Percentiles rank a stretch among this genome's conserved stretches.
phyloP scores from a whole-genome alignment of 1,284 basidiomycete genomes.

The Rhodotorula sp. region DNA sequence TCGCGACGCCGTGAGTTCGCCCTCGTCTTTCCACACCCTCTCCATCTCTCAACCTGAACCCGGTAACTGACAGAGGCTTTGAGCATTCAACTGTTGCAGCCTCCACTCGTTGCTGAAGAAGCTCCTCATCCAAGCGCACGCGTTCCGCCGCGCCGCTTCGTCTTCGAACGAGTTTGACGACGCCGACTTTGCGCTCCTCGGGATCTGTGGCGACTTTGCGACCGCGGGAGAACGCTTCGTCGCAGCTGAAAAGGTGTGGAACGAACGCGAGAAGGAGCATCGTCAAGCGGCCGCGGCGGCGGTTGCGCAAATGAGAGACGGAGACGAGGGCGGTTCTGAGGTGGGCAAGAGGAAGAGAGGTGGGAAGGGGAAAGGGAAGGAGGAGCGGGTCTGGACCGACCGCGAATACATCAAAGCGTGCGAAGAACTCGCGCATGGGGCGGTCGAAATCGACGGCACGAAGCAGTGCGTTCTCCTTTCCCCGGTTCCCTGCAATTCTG shows the following conservation, averaged over 20 bases:
- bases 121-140: constrained; percentile 57
- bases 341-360: constrained; percentile 42
- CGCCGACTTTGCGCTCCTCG: constrained; percentile 53
- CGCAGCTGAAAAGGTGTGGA: constrained; percentile 41
- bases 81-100: constrained; percentile 46
- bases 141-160: constrained; percentile 56
- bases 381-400: constrained; percentile 48
- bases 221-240: constrained; percentile 58
- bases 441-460: constrained; percentile 39
- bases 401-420: constrained; percentile 54
- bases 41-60: neutral
- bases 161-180: constrained; percentile 45
- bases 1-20: constrained; percentile 5
- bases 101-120: constrained; percentile 60
- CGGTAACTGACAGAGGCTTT: neutral
- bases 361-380: constrained; percentile 47
- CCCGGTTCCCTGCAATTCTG: neutral
- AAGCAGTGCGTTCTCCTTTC: constrained; percentile 5
- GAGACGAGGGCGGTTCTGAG: too few relatives aligned
- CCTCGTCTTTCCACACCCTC: neutral
- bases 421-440: constrained; percentile 55
- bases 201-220: constrained; percentile 55
- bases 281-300: neutral
- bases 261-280: neutral
- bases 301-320: neutral